These are phyloP conservation scores for Ophiostoma piceae DNA, from an alignment of 2,329 filamentous ascomycete species.

Conservation along the genomic window DNA sequence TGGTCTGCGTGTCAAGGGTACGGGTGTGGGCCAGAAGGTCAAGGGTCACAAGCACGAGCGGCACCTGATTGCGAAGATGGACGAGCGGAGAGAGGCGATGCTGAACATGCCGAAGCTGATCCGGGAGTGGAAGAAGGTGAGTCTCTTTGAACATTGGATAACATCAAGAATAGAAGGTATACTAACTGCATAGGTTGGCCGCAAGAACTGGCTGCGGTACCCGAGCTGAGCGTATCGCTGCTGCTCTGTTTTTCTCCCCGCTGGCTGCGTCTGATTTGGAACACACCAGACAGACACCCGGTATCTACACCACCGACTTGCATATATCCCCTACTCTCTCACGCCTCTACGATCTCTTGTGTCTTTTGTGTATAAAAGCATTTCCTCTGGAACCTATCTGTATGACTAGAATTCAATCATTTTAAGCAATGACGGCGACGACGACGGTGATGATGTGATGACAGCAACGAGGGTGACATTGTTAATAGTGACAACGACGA, in stretches of 20 bases:
- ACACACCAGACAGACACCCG: background rate
- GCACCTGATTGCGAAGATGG: conserved; percentile 73
- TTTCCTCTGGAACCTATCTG: conserved; percentile 8
- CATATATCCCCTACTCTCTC: conserved; percentile 4
- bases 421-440: background rate
- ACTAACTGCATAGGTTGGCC: conserved; percentile 42
- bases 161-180: background rate
- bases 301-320: background rate
- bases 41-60: conserved; percentile 96
- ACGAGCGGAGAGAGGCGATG: conserved; percentile 87
- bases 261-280: background rate
- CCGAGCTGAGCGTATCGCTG: conserved; percentile 43
- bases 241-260: background rate
- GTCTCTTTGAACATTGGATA: no score
- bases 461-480: background rate
- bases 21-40: conserved; percentile 83
- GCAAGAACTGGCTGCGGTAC: conserved; percentile 52
- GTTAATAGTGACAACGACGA: background rate
- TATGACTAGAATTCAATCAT: conserved; percentile 4
- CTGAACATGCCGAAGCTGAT: conserved; percentile 90
- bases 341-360: conserved; percentile 10
- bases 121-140: conserved; percentile 79
- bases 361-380: conserved; percentile 9
- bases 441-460: background rate
- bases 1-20: conserved; percentile 82